phyloP scores from a whole-genome alignment of 495 filamentous ascomycete species.

The Monascus purpureus region DNA sequence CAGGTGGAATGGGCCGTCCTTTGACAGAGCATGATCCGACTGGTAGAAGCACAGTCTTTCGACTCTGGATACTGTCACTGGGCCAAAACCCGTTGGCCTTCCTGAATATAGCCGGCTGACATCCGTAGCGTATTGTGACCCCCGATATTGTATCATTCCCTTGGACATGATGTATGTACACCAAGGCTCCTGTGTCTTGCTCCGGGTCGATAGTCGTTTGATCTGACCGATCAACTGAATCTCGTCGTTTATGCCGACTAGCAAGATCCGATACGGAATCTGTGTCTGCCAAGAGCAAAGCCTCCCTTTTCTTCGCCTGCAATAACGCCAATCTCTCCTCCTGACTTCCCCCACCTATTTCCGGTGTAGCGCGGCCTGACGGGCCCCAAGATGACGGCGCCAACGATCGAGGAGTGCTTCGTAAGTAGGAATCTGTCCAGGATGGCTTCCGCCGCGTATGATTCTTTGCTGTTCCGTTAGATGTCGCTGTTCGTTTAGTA shows the following conservation, averaged over 20 bases:
- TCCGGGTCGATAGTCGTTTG: slow-evolving; percentile 25
- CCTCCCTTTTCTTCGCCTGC: slow-evolving; percentile 48
- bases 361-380: slow-evolving; percentile 20
- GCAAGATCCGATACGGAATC: slow-evolving; percentile 28
- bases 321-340: slow-evolving; percentile 43
- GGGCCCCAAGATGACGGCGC: slow-evolving; percentile 41
- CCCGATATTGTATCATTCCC: slow-evolving; percentile 76
- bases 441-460: slow-evolving; percentile 31
- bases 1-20: slow-evolving; percentile 37
- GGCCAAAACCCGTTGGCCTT: slow-evolving; percentile 92
- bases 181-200: slow-evolving; percentile 58
- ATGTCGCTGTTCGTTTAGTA: slow-evolving; percentile 14
- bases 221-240: slow-evolving; percentile 37
- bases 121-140: slow-evolving; percentile 79
- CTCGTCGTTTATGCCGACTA: slow-evolving; percentile 43
- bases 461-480: slow-evolving; percentile 15
- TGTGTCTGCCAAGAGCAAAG: slow-evolving; percentile 40
- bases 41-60: slow-evolving; percentile 68
- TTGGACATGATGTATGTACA: slow-evolving; percentile 81
- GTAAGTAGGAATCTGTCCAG: slow-evolving; percentile 25
- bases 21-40: slow-evolving; percentile 83
- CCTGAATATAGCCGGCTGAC: slow-evolving; percentile 59
- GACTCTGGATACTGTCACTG: slow-evolving; percentile 72
- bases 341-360: slow-evolving; percentile 38
- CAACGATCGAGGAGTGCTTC: slow-evolving; percentile 23